phyloP scores from a whole-genome alignment of 345 rosid genomes.

The Pistacia vera region DNA sequence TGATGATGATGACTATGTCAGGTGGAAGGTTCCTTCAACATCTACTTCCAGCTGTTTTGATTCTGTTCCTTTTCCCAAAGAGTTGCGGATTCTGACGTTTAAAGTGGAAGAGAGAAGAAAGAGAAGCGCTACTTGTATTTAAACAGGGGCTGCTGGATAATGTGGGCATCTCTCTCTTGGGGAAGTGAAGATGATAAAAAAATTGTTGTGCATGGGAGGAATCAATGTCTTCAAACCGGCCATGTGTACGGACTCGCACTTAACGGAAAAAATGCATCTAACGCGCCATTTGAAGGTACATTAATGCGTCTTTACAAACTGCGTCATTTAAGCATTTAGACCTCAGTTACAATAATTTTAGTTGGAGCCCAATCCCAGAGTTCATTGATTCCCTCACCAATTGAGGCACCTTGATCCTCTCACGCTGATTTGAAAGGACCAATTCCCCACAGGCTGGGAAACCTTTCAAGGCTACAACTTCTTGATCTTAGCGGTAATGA shows the following conservation, averaged over 20 bases:
- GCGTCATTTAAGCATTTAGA: neutral
- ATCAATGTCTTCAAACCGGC: conserved; percentile 6
- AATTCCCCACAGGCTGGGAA: conserved; percentile 12
- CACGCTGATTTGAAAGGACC: neutral
- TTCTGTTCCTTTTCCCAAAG: too few species aligned
- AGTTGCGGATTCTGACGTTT: too few species aligned
- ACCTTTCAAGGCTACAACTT: conserved; percentile 9
- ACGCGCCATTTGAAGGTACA: neutral
- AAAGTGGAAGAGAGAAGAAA: too few species aligned
- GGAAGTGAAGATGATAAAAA: too few species aligned
- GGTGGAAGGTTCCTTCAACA: too few species aligned
- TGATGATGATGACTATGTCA: too few species aligned
- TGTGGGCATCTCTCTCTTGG: too few species aligned
- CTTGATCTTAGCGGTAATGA: conserved; percentile 12
- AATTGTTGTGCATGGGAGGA: conserved; percentile 28
- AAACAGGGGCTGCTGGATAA: too few species aligned
- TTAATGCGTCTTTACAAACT: neutral
- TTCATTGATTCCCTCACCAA: neutral
- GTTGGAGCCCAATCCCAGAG: neutral
- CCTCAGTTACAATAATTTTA: neutral
- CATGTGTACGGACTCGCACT: conserved; percentile 9
- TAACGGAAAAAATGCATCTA: neutral
- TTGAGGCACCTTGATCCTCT: neutral
- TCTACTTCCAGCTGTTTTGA: too few species aligned
- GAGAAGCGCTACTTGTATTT: too few species aligned